These are phyloP conservation scores for Sugiyamaella marilandica DNA, from an alignment of 805 yeast species.

Conservation along the genomic window DNA sequence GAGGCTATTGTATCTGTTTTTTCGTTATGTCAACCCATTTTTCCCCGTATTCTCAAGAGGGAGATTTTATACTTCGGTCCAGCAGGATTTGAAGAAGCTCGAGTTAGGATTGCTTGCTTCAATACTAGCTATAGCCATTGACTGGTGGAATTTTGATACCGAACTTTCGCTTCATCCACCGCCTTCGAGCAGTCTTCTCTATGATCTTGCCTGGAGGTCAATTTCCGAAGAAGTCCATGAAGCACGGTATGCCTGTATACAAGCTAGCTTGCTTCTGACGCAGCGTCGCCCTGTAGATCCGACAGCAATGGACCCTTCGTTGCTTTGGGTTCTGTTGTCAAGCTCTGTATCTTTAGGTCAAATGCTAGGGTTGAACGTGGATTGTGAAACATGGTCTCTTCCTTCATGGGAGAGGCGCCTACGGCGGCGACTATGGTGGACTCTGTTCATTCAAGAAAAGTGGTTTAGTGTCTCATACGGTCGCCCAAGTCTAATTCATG, in stretches of 20 bases:
- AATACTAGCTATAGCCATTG: neutral
- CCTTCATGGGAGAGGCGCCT: conserved; percentile 5
- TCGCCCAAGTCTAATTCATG: conserved; percentile 1
- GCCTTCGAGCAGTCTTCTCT: neutral
- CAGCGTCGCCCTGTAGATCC: conserved; percentile 7
- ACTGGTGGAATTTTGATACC: neutral
- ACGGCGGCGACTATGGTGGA: conserved; percentile 4
- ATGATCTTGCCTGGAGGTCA: neutral
- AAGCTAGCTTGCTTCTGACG: conserved; percentile 1
- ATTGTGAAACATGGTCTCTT: neutral
- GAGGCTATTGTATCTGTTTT: neutral
- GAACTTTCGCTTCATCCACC: neutral
- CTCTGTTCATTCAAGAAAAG: conserved; percentile 1
- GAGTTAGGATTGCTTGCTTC: neutral
- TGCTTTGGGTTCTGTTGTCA: conserved; percentile 3
- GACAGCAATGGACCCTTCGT: neutral
- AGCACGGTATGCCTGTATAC: conserved; percentile 1
- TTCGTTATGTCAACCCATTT: neutral
- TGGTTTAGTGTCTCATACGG: conserved; percentile 7
- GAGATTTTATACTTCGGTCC: neutral
- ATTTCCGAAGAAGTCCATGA: neutral
- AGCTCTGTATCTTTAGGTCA: neutral
- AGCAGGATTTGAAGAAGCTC: neutral
- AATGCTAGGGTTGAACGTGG: conserved; percentile 1
- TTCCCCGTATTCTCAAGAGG: neutral